Evolutionary conservation across 495 filamentous ascomycete species (phyloP), one percentile per base, ranked within the genome.

Genomic region (Neurospora sp.): DNA sequence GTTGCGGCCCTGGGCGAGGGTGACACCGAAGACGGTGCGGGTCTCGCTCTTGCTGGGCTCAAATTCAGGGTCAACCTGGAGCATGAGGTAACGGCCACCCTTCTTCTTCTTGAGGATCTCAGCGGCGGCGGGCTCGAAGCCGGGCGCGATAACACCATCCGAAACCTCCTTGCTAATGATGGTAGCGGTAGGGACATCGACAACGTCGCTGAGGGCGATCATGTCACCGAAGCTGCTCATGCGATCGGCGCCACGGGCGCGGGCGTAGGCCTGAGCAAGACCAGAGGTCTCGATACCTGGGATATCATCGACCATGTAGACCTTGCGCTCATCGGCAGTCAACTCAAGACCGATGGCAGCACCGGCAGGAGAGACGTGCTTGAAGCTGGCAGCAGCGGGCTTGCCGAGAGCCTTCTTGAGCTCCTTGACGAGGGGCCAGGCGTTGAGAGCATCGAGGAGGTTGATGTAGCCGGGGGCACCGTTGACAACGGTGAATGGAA

Each of bases 211-310:
- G 27, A 99, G 89, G 41, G 96, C 96, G 76, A 99, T 93, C 79
- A 98, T 89, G 82, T 99, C 96, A 69, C 96, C 96, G 80, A 98
- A 98, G 82, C 91, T 94, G 82, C 91, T 94, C 94, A 98, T 98
- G 77, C 96, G 91, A 83, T 99, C 96, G 22, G 95, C 93, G 73
- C 96, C 96, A 76, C 96, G 88, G 72, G 96, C 96, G 78, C 96
- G 92, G 39, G 96, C 96, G 76, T 99, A 99, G 38, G 96, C 96
- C 83, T 95, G 93, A 44, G 96, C 96, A 39, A 98, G 89, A 18
- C 85, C 86, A 18, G 94, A 98, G 31, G 88, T 88, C 80, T 96
- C 92, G 68, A 99, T 88, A 70, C 91, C 93, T 70, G 91, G 89
- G 78, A 99, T 95, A 80, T 98, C 96, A 74, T 97, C 93, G 39